Conservation (phyloP, 2,329 filamentous ascomycete species). For the Coniochaeta sp. region DNA sequence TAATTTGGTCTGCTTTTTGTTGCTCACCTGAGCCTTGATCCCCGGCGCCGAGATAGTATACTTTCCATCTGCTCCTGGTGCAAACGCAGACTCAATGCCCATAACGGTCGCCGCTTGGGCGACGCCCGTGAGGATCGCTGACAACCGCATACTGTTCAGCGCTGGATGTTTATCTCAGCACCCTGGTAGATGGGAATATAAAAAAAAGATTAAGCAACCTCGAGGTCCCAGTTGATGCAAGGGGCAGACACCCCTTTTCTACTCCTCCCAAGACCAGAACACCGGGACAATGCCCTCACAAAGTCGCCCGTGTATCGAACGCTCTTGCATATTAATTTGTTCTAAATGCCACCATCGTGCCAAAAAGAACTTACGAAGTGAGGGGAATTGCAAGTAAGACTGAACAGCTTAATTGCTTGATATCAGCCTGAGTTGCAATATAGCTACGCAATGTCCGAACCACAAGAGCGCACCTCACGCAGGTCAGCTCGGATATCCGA, state of each 20-base stretch:
- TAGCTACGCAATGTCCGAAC: not conserved
- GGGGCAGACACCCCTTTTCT: not conserved
- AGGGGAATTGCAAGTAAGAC: not conserved
- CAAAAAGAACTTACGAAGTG: not conserved
- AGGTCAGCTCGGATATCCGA: not conserved
- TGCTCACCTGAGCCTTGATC: conserved; percentile 30
- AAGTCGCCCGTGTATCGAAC: not conserved
- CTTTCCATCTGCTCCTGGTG: conserved; percentile 22
- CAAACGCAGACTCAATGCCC: conserved; percentile 2
- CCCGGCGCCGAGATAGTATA: conserved; percentile 26
- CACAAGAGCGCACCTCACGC: not conserved
- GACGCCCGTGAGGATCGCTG: conserved; percentile 11
- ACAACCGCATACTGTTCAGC: conserved; percentile 11
- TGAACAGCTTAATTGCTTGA: not conserved
- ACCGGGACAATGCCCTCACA: not conserved
- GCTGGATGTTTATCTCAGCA: not conserved
- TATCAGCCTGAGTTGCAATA: not conserved
- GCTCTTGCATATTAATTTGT: not conserved
- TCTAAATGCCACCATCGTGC: not conserved
- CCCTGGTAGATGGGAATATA: not conserved
- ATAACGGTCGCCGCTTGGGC: conserved; percentile 8
- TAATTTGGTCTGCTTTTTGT: not conserved
- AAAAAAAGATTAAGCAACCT: too few relatives aligned
- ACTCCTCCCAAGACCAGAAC: not conserved
- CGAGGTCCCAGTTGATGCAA: not conserved